phyloP scores from a whole-genome alignment of 768 basidiomycete genomes.

The Suillus decipiens region DNA sequence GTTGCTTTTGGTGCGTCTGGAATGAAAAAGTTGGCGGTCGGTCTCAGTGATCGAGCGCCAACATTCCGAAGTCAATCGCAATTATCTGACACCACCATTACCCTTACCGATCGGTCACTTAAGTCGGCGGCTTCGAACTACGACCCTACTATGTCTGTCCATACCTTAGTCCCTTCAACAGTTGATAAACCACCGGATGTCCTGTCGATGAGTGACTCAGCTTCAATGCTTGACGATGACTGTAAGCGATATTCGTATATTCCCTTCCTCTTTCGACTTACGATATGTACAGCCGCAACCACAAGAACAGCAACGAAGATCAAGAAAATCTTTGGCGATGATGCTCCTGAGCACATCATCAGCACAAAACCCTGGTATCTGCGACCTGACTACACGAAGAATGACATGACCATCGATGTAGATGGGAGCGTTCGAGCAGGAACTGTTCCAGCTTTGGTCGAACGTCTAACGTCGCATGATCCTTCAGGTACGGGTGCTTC shows the following conservation, averaged over 20 bases:
- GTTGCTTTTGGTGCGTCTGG: conserved; percentile 47
- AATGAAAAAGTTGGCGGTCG: conserved; percentile 28
- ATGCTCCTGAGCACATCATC: conserved; percentile 48
- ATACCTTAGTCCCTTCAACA: conserved; percentile 25
- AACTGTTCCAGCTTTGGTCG: conserved; percentile 82
- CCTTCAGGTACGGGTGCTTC: conserved; percentile 62
- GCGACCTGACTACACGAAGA: conserved; percentile 72
- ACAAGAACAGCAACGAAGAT: conserved; percentile 49
- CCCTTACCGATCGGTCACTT: conserved; percentile 29
- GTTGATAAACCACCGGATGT: conserved; percentile 22
- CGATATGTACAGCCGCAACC: conserved; percentile 23
- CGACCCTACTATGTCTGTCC: conserved; percentile 24
- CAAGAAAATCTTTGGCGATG: conserved; percentile 66
- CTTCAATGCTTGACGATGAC: conserved; percentile 27
- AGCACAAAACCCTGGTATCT: conserved; percentile 80
- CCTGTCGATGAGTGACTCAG: conserved; percentile 21
- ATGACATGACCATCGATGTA: conserved; percentile 83
- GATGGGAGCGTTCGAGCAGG: conserved; percentile 87
- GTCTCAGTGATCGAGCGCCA: conserved; percentile 26
- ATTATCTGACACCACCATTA: conserved; percentile 36
- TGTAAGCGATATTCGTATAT: conserved; percentile 20
- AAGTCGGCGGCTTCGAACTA: conserved; percentile 25
- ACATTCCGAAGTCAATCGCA: conserved; percentile 35
- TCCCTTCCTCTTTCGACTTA: background rate
- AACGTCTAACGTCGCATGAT: conserved; percentile 90